These are phyloP conservation scores for Arthrinium puccinioides DNA, from an alignment of 2,329 filamentous ascomycete genomes.

Conservation along the genomic window DNA sequence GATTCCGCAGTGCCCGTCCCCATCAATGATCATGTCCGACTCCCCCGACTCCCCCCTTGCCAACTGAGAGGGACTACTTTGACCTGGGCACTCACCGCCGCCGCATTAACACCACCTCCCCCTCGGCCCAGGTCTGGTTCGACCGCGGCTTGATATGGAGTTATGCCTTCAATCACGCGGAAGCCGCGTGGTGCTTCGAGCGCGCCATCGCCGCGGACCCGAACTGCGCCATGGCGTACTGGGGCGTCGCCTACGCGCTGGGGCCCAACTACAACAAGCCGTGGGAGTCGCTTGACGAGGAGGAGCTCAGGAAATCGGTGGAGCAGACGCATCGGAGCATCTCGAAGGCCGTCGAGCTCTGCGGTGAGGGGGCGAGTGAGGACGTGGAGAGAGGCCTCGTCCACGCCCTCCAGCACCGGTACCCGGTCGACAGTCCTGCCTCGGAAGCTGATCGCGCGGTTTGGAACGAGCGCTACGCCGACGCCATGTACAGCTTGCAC, in stretches of 20 bases:
- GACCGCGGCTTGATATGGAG: conserved; percentile 66
- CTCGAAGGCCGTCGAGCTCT: conserved; percentile 28
- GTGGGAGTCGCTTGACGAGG: conserved; percentile 62
- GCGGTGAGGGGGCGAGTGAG: conserved; percentile 14
- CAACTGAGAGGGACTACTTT: too few relatives aligned
- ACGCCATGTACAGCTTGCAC: conserved; percentile 53
- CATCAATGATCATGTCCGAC: too few relatives aligned
- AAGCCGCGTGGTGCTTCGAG: conserved; percentile 58
- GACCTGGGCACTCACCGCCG: conserved; percentile 54
- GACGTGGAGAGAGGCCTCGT: conserved; percentile 55
- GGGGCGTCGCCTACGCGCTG: conserved; percentile 63
- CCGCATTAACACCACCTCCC: conserved; percentile 43
- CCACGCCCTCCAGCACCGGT: conserved; percentile 53
- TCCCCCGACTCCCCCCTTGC: too few relatives aligned
- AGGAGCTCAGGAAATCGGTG: conserved; percentile 48
- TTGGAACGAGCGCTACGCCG: conserved; percentile 54
- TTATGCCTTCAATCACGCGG: conserved; percentile 72
- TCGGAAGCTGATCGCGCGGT: conserved; percentile 32
- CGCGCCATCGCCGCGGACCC: conserved; percentile 47
- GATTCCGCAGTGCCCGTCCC: too few relatives aligned
- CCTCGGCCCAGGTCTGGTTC: conserved; percentile 58
- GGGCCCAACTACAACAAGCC: conserved; percentile 75
- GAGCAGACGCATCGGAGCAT: conserved; percentile 38
- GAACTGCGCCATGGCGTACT: conserved; percentile 56
- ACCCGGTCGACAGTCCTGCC: conserved; percentile 43